Conservation (phyloP, 371 early-diverging fungal species). For the Batkoa obscura region DNA sequence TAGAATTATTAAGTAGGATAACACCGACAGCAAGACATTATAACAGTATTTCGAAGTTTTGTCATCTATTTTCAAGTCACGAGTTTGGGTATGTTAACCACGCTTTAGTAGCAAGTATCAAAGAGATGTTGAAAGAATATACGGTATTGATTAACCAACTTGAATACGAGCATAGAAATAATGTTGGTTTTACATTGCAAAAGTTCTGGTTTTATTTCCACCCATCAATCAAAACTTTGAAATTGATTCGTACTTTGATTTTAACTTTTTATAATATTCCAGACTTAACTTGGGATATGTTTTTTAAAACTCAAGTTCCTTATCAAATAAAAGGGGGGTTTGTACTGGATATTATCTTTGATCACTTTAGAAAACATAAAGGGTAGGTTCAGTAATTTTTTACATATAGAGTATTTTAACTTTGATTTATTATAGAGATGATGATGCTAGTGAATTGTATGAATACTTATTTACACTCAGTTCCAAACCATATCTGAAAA, state of each 20-base stretch:
- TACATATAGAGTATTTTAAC: neutral
- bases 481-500: conserved; percentile 58
- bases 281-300: conserved; percentile 11
- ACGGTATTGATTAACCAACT: conserved; percentile 69
- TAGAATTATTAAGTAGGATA: conserved; percentile 46
- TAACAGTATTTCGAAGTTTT: conserved; percentile 45
- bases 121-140: conserved; percentile 37
- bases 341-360: conserved; percentile 34
- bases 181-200: conserved; percentile 61
- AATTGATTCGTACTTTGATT: conserved; percentile 36
- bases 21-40: conserved; percentile 57
- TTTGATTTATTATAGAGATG: conserved; percentile 26
- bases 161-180: conserved; percentile 61
- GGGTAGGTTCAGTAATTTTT: conserved; percentile 20
- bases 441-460: conserved; percentile 49
- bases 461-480: conserved; percentile 52
- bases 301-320: conserved; percentile 18
- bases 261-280: conserved; percentile 2
- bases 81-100: conserved; percentile 77
- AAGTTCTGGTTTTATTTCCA: conserved; percentile 73
- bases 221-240: conserved; percentile 51
- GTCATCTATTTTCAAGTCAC: conserved; percentile 44
- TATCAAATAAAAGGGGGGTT: conserved; percentile 27
- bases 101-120: conserved; percentile 34
- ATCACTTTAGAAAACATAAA: conserved; percentile 32